A percentile compares a stretch with the other conserved stretches of the same genome.
Evolutionary conservation across 768 basidiomycete species (phyloP).

Genomic region (Tylopilus sp.): DNA sequence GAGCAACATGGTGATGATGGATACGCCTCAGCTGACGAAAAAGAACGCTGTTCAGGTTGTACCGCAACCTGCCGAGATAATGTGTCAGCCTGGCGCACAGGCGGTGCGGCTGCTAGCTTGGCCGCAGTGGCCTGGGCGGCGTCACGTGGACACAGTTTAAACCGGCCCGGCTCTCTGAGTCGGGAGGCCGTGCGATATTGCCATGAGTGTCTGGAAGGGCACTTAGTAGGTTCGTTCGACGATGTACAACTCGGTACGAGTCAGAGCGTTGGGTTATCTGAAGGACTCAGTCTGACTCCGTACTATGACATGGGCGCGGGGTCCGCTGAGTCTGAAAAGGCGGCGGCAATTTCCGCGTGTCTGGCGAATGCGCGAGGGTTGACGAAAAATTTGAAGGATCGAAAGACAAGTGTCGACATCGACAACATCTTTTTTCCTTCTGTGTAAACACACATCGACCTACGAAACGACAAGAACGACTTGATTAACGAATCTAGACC

Average conservation of each 20-base stretch:
- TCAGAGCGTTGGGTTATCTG: too few relatives aligned
- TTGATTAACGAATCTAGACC: slow-evolving; percentile 34
- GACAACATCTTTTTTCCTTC: background rate
- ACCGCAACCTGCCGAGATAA: too few relatives aligned
- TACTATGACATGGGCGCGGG: background rate
- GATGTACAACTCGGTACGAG: too few relatives aligned
- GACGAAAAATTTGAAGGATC: slow-evolving; percentile 18
- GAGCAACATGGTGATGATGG: too few relatives aligned
- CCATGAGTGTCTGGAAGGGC: background rate
- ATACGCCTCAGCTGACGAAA: too few relatives aligned
- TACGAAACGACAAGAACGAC: slow-evolving; percentile 19
- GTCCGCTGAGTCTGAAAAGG: slow-evolving; percentile 19
- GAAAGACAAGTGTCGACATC: background rate
- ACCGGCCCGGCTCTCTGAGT: background rate
- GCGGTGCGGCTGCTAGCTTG: too few relatives aligned
- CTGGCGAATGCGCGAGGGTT: slow-evolving; percentile 5
- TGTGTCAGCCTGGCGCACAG: too few relatives aligned
- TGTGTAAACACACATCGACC: slow-evolving; percentile 39
- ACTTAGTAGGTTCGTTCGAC: too few relatives aligned
- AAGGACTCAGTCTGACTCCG: too few relatives aligned
- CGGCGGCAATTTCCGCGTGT: slow-evolving; percentile 18
- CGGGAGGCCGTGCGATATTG: background rate
- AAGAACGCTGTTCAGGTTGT: too few relatives aligned
- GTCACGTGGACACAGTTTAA: too few relatives aligned
- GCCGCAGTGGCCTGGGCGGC: too few relatives aligned